phyloP scores from a whole-genome alignment of 331 rosid genomes.

The Rosa hybrid region DNA sequence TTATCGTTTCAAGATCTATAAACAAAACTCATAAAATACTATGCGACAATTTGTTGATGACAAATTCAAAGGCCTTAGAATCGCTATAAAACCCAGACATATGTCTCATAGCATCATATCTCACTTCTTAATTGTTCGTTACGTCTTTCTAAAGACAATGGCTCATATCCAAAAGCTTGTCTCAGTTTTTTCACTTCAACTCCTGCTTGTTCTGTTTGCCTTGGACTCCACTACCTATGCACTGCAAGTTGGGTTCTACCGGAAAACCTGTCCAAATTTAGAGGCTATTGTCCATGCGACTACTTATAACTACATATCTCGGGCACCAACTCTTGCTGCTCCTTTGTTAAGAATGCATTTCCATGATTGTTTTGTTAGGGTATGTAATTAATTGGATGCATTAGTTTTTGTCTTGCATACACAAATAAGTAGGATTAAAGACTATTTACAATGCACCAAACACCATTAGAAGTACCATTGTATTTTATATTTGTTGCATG shows the following conservation, averaged over 20 bases:
- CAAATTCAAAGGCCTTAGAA: conserved; percentile 6
- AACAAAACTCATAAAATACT: background rate
- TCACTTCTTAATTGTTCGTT: background rate
- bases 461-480: background rate
- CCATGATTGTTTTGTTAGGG: conserved; percentile 54
- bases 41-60: background rate
- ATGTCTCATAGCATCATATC: background rate
- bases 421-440: background rate
- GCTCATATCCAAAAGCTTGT: conserved; percentile 21
- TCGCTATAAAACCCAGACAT: background rate
- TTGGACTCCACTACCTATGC: background rate
- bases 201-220: conserved; percentile 21
- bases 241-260: conserved; percentile 33
- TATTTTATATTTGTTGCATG: background rate
- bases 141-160: conserved; percentile 14
- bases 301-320: conserved; percentile 16
- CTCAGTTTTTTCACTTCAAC: conserved; percentile 15
- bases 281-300: conserved; percentile 24
- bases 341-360: conserved; percentile 41
- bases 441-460: background rate
- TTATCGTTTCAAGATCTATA: background rate
- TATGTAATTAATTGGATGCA: conserved; percentile 8
- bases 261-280: conserved; percentile 10
- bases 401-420: background rate
- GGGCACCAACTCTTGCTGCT: conserved; percentile 39